Percentiles rank a stretch among this genome's conserved stretches.
These are phyloP conservation scores for Kewa caespitosa DNA, from an alignment of 179 eudicot species.

Conservation along the genomic window DNA sequence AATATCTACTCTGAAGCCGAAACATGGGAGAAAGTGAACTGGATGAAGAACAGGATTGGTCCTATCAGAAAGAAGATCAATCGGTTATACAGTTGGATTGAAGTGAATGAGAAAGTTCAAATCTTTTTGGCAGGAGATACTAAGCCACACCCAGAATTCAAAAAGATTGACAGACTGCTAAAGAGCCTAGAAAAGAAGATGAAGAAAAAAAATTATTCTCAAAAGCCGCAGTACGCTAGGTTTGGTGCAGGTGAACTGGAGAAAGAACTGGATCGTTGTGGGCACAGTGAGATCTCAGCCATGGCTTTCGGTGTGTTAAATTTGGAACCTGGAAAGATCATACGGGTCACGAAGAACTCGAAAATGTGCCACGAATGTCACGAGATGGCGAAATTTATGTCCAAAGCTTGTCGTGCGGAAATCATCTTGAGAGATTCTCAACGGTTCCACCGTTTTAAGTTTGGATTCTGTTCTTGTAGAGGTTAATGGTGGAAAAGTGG, in stretches of 20 bases:
- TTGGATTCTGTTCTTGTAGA: slow-evolving; percentile 28
- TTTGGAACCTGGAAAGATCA: slow-evolving; percentile 24
- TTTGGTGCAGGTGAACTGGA: slow-evolving; percentile 21
- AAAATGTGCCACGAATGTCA: slow-evolving; percentile 36
- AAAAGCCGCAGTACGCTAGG: slow-evolving; percentile 1
- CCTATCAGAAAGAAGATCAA: slow-evolving; percentile 44
- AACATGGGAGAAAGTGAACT: slow-evolving; percentile 60
- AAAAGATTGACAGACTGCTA: slow-evolving; percentile 40
- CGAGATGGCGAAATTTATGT: slow-evolving; percentile 31
- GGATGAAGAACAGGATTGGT: slow-evolving; percentile 47
- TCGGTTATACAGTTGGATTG: slow-evolving; percentile 80
- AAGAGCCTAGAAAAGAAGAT: slow-evolving; percentile 40
- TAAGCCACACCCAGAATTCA: slow-evolving; percentile 52
- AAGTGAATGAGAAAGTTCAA: slow-evolving; percentile 57
- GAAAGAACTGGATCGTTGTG: slow-evolving; percentile 24
- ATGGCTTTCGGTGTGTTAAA: slow-evolving; percentile 33
- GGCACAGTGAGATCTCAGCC: slow-evolving; percentile 37
- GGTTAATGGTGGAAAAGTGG: slow-evolving; percentile 13
- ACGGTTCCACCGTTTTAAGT: slow-evolving; percentile 33
- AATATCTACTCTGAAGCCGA: slow-evolving; percentile 60
- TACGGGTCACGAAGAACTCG: slow-evolving; percentile 39
- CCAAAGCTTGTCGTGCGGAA: slow-evolving; percentile 23
- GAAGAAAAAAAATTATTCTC: slow-evolving; percentile 34
- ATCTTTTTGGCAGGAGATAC: slow-evolving; percentile 62
- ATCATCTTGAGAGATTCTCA: slow-evolving; percentile 26